A percentile compares a stretch with the other conserved stretches of the same genome.
These are phyloP conservation scores for Vaccinium corymbosum DNA, from an alignment of 148 eudicot genomes.

Conservation along the genomic window DNA sequence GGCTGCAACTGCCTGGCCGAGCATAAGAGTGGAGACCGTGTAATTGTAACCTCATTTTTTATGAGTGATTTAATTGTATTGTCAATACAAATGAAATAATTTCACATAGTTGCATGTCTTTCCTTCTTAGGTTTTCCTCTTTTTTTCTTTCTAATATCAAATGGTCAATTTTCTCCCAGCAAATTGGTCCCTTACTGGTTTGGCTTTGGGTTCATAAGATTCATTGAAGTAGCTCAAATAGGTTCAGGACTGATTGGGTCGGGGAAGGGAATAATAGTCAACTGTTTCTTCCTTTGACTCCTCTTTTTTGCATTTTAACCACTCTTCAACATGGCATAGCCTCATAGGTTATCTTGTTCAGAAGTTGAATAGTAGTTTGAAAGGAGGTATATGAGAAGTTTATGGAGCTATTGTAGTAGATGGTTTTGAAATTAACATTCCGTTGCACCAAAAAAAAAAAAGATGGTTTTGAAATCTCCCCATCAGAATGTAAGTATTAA, in stretches of 20 bases:
- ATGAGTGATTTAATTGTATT: not conserved
- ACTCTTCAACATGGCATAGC: not conserved
- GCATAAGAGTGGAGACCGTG: not conserved
- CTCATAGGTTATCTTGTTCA: not conserved
- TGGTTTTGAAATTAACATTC: not conserved
- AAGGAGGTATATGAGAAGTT: not conserved
- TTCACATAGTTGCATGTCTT: not conserved
- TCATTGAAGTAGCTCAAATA: not conserved
- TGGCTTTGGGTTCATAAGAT: not conserved
- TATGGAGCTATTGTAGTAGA: not conserved
- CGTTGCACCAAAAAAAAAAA: too few species aligned
- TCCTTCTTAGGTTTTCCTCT: not conserved
- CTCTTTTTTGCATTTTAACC: not conserved
- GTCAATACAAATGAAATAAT: not conserved
- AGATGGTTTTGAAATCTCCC: not conserved
- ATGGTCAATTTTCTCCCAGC: slow-evolving; percentile 3
- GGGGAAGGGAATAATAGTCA: not conserved
- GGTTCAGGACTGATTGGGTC: not conserved
- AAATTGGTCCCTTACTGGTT: not conserved
- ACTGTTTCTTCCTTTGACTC: not conserved
- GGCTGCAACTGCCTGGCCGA: not conserved
- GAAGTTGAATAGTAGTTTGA: not conserved
- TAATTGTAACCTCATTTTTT: not conserved
- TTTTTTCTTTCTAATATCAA: not conserved
- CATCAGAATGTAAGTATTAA: not conserved